Evolutionary conservation across 2,329 filamentous ascomycete species (phyloP).

Genomic region (Colletotrichum lentis): DNA sequence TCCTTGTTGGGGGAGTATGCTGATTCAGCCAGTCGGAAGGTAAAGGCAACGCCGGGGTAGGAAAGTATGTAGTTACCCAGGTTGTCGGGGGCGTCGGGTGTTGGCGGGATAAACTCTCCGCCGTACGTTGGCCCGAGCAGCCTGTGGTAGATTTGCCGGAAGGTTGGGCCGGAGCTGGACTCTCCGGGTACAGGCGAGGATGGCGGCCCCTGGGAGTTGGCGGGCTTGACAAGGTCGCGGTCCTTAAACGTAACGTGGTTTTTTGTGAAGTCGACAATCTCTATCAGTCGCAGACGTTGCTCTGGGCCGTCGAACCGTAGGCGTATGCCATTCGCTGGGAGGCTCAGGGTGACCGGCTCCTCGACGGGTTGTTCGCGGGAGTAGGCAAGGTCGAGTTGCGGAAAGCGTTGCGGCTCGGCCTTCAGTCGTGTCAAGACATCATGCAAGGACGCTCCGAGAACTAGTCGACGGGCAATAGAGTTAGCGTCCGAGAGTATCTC

Average conservation of each 20-base stretch:
- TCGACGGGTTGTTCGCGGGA: slow-evolving; percentile 77
- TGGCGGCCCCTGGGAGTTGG: slow-evolving; percentile 48
- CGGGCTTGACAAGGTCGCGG: slow-evolving; percentile 77
- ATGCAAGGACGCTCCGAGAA: slow-evolving; percentile 89
- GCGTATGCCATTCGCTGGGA: slow-evolving; percentile 87
- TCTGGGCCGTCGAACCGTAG: slow-evolving; percentile 93
- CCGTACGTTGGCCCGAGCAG: slow-evolving; percentile 94
- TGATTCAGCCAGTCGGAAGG: slow-evolving; percentile 78
- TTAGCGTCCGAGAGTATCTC: slow-evolving; percentile 37
- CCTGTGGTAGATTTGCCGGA: slow-evolving; percentile 89
- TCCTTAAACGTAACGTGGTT: slow-evolving; percentile 82
- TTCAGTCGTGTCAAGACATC: slow-evolving; percentile 89
- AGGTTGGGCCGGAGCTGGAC: slow-evolving; percentile 71
- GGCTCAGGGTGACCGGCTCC: slow-evolving; percentile 76
- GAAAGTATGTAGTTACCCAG: slow-evolving; percentile 87
- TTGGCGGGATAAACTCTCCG: slow-evolving; percentile 84
- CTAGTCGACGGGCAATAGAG: slow-evolving; percentile 54
- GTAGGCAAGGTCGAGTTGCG: slow-evolving; percentile 83
- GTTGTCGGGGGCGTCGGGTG: slow-evolving; percentile 57
- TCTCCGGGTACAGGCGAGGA: slow-evolving; percentile 43
- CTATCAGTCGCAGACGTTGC: slow-evolving; percentile 88
- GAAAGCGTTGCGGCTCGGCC: slow-evolving; percentile 82
- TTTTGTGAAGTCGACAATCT: slow-evolving; percentile 89
- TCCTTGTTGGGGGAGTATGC: slow-evolving; percentile 80
- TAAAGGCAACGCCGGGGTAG: slow-evolving; percentile 93